Conservation (phyloP, 1,139 yeast genomes). For the Arxiozyma telluris region DNA sequence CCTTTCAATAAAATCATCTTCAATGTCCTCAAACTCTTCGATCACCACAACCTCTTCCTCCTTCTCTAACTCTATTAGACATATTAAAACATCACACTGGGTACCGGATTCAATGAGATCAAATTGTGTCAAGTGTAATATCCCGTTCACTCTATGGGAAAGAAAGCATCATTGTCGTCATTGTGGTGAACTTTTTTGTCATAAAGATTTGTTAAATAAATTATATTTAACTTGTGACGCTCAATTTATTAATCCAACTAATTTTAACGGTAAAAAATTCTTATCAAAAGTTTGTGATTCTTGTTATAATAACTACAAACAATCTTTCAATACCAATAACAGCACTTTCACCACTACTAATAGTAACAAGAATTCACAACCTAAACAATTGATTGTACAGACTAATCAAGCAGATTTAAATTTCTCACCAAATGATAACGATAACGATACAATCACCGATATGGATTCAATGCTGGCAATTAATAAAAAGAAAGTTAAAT, state of each 20-base stretch:
- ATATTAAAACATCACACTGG: slow-evolving; percentile 59
- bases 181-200: slow-evolving; percentile 88
- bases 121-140: slow-evolving; percentile 63
- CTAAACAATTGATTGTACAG: slow-evolving; percentile 3
- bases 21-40: neutral
- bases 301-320: slow-evolving; percentile 66
- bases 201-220: slow-evolving; percentile 44
- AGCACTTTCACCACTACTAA: slow-evolving; percentile 6
- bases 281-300: slow-evolving; percentile 70
- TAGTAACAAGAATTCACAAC: slow-evolving; percentile 6
- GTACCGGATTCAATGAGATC: slow-evolving; percentile 56
- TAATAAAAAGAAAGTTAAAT: slow-evolving; percentile 8
- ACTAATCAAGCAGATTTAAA: neutral
- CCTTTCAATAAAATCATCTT: neutral
- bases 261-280: slow-evolving; percentile 32
- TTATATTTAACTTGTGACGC: slow-evolving; percentile 58
- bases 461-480: slow-evolving; percentile 2
- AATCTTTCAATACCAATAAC: slow-evolving; percentile 13
- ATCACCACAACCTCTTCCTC: neutral
- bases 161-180: slow-evolving; percentile 90
- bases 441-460: neutral
- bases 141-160: slow-evolving; percentile 63
- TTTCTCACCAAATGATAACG: neutral
- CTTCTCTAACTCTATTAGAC: neutral
- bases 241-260: slow-evolving; percentile 35